These are phyloP conservation scores for Gynostemma pentaphyllum DNA, from an alignment of 306 rosid species.

Conservation along the genomic window DNA sequence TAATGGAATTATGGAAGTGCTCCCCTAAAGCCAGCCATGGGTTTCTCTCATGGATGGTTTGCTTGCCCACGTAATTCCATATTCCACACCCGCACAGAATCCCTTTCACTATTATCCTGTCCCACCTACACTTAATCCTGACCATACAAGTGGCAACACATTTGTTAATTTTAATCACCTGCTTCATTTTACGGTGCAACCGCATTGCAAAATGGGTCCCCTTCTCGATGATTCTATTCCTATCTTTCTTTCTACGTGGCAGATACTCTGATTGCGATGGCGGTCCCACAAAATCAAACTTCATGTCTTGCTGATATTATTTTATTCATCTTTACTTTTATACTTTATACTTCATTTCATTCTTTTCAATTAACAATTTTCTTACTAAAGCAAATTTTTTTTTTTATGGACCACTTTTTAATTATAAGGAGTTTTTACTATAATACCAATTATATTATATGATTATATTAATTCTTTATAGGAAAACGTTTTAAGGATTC, in stretches of 20 bases:
- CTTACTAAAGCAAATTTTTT: too few relatives aligned
- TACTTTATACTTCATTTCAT: too few relatives aligned
- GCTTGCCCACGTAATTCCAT: neutral
- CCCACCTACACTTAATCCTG: neutral
- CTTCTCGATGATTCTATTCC: neutral
- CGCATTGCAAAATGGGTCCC: neutral
- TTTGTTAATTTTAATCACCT: neutral
- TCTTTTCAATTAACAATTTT: too few relatives aligned
- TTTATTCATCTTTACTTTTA: too few relatives aligned
- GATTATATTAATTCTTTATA: too few relatives aligned
- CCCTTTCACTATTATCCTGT: neutral
- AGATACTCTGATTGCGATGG: neutral
- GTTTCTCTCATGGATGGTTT: neutral
- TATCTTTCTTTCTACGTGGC: neutral
- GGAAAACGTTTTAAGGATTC: too few relatives aligned
- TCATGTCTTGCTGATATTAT: neutral
- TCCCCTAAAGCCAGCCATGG: neutral
- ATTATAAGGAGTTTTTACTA: too few relatives aligned
- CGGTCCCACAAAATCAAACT: neutral
- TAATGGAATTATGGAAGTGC: neutral
- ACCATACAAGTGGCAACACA: conserved; percentile 4
- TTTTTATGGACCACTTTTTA: too few relatives aligned
- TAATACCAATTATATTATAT: too few relatives aligned
- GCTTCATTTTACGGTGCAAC: neutral
- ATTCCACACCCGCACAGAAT: neutral